These are phyloP conservation scores for Aspergillus fructus DNA, from an alignment of 2,329 filamentous ascomycete genomes.

Conservation along the genomic window DNA sequence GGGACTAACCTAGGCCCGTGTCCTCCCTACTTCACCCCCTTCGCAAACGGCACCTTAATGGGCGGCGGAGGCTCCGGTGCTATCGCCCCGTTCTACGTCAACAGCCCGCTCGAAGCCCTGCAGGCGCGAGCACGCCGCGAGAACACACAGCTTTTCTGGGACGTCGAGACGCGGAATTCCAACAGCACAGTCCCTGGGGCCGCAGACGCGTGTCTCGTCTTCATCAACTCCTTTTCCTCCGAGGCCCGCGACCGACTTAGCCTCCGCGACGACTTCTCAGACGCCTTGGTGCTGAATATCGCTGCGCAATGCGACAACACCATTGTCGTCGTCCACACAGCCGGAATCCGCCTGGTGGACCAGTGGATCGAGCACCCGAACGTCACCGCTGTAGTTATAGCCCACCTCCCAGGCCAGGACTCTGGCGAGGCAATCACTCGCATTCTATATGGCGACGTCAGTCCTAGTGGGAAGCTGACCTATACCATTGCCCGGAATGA, in stretches of 20 bases:
- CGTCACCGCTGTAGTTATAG: conserved; percentile 63
- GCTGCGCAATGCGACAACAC: conserved; percentile 62
- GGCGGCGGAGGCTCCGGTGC: conserved; percentile 27
- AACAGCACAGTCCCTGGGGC: too few relatives aligned
- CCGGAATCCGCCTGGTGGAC: conserved; percentile 57
- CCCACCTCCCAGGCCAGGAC: conserved; percentile 65
- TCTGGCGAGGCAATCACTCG: conserved; percentile 53
- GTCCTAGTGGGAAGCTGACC: conserved; percentile 59
- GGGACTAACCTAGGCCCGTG: too few relatives aligned
- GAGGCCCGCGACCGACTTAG: conserved; percentile 11
- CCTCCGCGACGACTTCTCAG: conserved; percentile 45
- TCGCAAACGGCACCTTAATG: conserved; percentile 48
- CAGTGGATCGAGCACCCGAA: conserved; percentile 63
- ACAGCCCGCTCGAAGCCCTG: not conserved
- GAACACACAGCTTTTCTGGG: too few relatives aligned
- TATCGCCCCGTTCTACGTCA: not conserved
- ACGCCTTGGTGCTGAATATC: conserved; percentile 55
- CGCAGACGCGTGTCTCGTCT: conserved; percentile 46
- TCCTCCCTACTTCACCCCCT: too few relatives aligned
- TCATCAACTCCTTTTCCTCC: conserved; percentile 49
- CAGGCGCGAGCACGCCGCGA: not conserved
- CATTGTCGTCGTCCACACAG: conserved; percentile 65
- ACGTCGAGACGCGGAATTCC: too few relatives aligned
- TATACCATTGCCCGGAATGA: conserved; percentile 61
- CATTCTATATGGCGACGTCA: conserved; percentile 58